Percentiles rank a stretch among this genome's conserved stretches.
Evolutionary conservation across 805 yeast species (phyloP).

Genomic region (Saccharomyces eubayanus): DNA sequence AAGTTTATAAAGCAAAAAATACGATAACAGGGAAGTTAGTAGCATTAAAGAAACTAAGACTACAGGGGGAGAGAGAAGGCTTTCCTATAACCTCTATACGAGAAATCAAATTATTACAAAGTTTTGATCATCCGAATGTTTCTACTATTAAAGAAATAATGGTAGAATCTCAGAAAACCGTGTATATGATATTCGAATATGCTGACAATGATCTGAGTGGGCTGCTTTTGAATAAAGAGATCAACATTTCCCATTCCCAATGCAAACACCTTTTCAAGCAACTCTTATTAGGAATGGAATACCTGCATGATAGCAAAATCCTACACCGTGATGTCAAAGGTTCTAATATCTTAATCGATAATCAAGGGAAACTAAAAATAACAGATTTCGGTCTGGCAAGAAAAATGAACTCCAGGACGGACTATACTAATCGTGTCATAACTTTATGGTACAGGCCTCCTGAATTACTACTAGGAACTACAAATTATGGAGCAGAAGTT

Average conservation of each 20-base stretch:
- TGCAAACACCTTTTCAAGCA: constrained; percentile 61
- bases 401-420: constrained; percentile 59
- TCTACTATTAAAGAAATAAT: constrained; percentile 82
- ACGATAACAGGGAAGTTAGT: constrained; percentile 57
- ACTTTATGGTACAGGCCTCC: constrained; percentile 98
- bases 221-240: constrained; percentile 64
- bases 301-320: constrained; percentile 58
- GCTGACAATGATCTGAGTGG: constrained; percentile 93
- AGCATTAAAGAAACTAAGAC: constrained; percentile 78
- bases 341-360: constrained; percentile 62
- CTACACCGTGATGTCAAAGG: constrained; percentile 80
- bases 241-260: constrained; percentile 53
- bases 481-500: constrained; percentile 82
- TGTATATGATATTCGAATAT: constrained; percentile 88
- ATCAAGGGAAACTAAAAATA: constrained; percentile 54
- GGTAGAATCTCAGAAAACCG: constrained; percentile 56
- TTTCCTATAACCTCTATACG: constrained; percentile 93
- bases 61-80: constrained; percentile 87
- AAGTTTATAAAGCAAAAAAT: constrained; percentile 51
- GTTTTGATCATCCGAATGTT: constrained; percentile 69
- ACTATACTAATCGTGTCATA: constrained; percentile 90
- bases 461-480: constrained; percentile 81
- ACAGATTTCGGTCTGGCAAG: constrained; percentile 82
- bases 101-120: constrained; percentile 77
- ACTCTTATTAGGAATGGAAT: constrained; percentile 57